A percentile compares a stretch with the other conserved stretches of the same genome.
These are phyloP conservation scores for Metarhizium album DNA, from an alignment of 2,329 filamentous ascomycete species.

Conservation along the genomic window DNA sequence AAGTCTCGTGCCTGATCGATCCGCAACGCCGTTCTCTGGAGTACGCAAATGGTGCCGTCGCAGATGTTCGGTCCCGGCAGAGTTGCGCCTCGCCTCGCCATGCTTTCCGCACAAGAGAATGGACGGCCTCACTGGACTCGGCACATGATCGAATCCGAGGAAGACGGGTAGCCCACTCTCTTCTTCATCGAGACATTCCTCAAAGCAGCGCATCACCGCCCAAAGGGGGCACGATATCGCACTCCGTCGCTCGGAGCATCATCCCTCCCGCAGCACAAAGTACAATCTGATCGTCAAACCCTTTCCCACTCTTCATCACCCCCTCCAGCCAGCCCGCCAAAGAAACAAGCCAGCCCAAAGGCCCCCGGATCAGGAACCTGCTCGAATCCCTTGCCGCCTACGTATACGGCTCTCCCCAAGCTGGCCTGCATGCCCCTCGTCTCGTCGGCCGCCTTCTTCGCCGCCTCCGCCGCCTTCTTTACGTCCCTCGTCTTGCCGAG, in stretches of 20 bases:
- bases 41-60: too few relatives aligned
- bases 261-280: neutral
- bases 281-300: neutral
- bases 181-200: too few relatives aligned
- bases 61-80: too few relatives aligned
- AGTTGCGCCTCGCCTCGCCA: too few relatives aligned
- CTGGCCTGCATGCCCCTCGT: conserved; percentile 91
- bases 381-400: conserved; percentile 33
- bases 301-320: neutral
- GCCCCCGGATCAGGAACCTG: conserved; percentile 56
- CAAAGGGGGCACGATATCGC: too few relatives aligned
- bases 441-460: conserved; percentile 62
- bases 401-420: conserved; percentile 48
- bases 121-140: too few relatives aligned
- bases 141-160: too few relatives aligned
- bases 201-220: too few relatives aligned
- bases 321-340: conserved; percentile 58
- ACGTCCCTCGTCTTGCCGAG: conserved; percentile 56
- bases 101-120: too few relatives aligned
- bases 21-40: too few relatives aligned
- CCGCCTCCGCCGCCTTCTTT: conserved; percentile 62
- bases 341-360: conserved; percentile 65
- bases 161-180: too few relatives aligned
- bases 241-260: neutral
- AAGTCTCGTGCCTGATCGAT: too few relatives aligned